Percentiles rank a stretch among this genome's conserved stretches.
These are phyloP conservation scores for Penicillium sp. DNA, from an alignment of 2,329 filamentous ascomycete species.

Conservation along the genomic window DNA sequence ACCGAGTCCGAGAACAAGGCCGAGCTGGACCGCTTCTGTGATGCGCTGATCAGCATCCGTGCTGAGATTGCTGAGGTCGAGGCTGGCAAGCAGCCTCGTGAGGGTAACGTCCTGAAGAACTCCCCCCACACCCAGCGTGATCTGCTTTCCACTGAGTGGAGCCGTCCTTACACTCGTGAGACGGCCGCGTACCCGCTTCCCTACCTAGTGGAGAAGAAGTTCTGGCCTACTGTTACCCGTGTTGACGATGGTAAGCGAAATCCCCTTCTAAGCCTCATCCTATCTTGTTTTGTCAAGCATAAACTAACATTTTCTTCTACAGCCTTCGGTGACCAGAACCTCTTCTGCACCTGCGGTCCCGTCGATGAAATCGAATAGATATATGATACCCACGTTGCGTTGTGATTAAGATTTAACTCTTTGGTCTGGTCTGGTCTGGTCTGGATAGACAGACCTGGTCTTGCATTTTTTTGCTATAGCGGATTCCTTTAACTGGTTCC, in stretches of 20 bases:
- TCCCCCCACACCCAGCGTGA: constrained; percentile 85
- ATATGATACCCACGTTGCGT: constrained; percentile 46
- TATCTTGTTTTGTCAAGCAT: not conserved
- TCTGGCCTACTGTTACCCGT: constrained; percentile 88
- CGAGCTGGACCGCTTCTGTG: constrained; percentile 91
- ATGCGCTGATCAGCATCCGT: constrained; percentile 85
- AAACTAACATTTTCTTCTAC: constrained; percentile 33
- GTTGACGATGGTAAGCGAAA: constrained; percentile 78
- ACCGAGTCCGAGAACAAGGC: constrained; percentile 92
- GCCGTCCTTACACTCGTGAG: constrained; percentile 79
- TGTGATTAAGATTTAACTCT: constrained; percentile 26
- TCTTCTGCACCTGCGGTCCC: constrained; percentile 93
- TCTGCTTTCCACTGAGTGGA: constrained; percentile 77
- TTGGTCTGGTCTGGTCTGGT: constrained; percentile 1
- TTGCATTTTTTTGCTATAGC: not conserved
- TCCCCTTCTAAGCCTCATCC: not conserved
- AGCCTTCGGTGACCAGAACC: constrained; percentile 89
- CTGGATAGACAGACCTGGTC: not conserved
- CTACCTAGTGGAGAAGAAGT: constrained; percentile 92
- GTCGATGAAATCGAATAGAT: constrained; percentile 65
- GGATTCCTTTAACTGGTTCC: constrained; percentile 20
- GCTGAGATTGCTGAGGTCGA: constrained; percentile 84
- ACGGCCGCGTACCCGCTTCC: constrained; percentile 84
- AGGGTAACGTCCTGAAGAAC: constrained; percentile 86
- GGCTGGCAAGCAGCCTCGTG: constrained; percentile 73